These are phyloP conservation scores for Pezicula carpinea DNA, from an alignment of 2,329 filamentous ascomycete species.

Conservation along the genomic window DNA sequence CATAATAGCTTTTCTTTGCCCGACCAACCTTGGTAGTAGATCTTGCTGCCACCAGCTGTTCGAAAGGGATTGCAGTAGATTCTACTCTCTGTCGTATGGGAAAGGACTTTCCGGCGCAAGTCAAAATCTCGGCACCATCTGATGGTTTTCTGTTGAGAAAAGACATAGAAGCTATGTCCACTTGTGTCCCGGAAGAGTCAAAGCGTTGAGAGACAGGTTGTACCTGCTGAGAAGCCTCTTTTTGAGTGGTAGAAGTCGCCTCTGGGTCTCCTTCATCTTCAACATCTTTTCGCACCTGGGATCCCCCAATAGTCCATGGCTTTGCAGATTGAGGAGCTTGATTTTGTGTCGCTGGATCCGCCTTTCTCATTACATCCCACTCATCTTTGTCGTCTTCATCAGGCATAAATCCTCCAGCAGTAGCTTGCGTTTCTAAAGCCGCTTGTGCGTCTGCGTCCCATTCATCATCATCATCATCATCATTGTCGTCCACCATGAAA, in stretches of 20 bases:
- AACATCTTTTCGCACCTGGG: background rate
- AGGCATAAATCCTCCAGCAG: slow-evolving; percentile 10
- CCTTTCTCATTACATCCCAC: slow-evolving; percentile 1
- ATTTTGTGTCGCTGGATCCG: too few species aligned
- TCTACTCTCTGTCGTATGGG: slow-evolving; percentile 51
- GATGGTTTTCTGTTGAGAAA: slow-evolving; percentile 8
- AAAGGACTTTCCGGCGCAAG: slow-evolving; percentile 45
- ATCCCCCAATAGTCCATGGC: too few species aligned
- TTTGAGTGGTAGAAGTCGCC: too few species aligned
- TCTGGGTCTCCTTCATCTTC: background rate
- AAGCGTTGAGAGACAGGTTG: too few species aligned
- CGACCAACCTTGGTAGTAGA: slow-evolving; percentile 63
- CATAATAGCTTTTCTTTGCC: slow-evolving; percentile 78
- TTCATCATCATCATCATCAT: background rate
- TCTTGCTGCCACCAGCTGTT: slow-evolving; percentile 62
- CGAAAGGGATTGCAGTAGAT: slow-evolving; percentile 49
- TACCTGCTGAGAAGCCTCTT: too few species aligned
- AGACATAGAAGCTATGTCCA: too few species aligned
- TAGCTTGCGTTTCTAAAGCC: background rate
- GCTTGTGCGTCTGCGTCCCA: background rate
- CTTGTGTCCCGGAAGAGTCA: background rate
- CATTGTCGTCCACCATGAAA: background rate
- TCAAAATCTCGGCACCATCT: slow-evolving; percentile 20
- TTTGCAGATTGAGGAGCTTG: too few species aligned
- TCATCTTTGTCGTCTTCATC: slow-evolving; percentile 10